A percentile compares a stretch with the other conserved stretches of the same genome.
phyloP scores from a whole-genome alignment of 2,329 filamentous ascomycete genomes.

The Fusarium bulbicola region DNA sequence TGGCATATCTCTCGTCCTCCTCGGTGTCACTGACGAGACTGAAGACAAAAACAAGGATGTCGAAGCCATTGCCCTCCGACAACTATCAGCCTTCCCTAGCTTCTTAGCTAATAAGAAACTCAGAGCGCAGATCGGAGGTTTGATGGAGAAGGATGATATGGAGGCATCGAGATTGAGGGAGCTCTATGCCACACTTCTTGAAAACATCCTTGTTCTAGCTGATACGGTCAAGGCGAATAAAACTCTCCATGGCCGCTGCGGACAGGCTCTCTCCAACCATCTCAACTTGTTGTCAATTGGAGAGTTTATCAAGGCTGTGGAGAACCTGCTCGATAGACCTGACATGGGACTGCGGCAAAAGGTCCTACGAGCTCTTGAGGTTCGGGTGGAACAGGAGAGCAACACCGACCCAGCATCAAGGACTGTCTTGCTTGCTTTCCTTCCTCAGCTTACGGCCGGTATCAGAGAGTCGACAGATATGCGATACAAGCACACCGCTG shows the following conservation, averaged over 20 bases:
- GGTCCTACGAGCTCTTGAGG: constrained; percentile 82
- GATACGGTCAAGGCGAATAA: constrained; percentile 69
- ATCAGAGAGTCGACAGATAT: constrained; percentile 77
- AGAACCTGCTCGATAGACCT: constrained; percentile 79
- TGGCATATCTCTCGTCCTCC: constrained; percentile 74
- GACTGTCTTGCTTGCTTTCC: constrained; percentile 76
- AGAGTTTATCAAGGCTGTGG: constrained; percentile 89
- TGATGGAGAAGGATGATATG: constrained; percentile 71
- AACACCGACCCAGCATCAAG: constrained; percentile 75
- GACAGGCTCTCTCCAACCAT: constrained; percentile 79
- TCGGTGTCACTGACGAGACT: constrained; percentile 64
- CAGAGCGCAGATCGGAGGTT: constrained; percentile 62
- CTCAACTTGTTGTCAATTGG: constrained; percentile 84
- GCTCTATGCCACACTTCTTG: constrained; percentile 74
- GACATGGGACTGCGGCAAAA: constrained; percentile 80
- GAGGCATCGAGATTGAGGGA: constrained; percentile 72
- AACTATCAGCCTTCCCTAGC: constrained; percentile 65
- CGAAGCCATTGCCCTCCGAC: constrained; percentile 61
- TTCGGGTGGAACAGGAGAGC: constrained; percentile 78
- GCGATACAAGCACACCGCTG: constrained; percentile 82
- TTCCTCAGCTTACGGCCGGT: constrained; percentile 80
- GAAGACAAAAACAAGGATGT: constrained; percentile 61
- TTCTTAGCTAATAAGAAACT: constrained; percentile 68
- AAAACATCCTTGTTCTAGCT: constrained; percentile 71
- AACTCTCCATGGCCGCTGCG: constrained; percentile 65